Base-by-base conservation (phyloP, 1,284 basidiomycete genomes). In the Neolentinus lepideus region DNA sequence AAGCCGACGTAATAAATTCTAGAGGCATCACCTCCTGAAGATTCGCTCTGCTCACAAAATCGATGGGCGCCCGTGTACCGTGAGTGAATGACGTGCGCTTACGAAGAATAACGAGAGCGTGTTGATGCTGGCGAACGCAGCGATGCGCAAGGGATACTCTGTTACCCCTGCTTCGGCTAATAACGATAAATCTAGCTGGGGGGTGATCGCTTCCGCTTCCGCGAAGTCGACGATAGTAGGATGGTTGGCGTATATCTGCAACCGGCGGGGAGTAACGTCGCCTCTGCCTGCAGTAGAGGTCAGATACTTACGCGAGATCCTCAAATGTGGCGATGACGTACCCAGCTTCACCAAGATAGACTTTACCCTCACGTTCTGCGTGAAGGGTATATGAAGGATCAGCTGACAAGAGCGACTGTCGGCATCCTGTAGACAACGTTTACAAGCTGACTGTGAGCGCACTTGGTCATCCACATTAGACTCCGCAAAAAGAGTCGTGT, bases 401-500 rank as follows among this genome's bases (percentile, higher is more conserved):
- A 92, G 72, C 87, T 92, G 64, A 51, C 24, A 46, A 58, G 58
- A 36, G 55, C 57, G 55, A 48, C 19, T 47, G 35, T 36, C 52
- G 25, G 51, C 50, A 52, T 54, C 54, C 47, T 35, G 54, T 54
- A 36, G 45, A 47, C 21, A 12, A 55, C 51, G 8, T 6, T 14
- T n/a, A 43, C 2, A n/a, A 52, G 51, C 11, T 19, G 25, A 3
- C 8, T 8, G 3, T 19, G 11, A 53, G 56, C 76, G 53, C 57
- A 88, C 86, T 78, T 92, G 87, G 65, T 92, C 89, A 63, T 91
- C 89, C 2, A 90, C 88, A 24, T 81, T 82, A 0, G 85, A 89
- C 46, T 90, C 85, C 9, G 80, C 83, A 60, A 73, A 90, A 58
- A 76, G 77, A 1, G 67, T 69, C 2, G 78, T 84, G 56, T 85